A percentile compares a stretch with the other conserved stretches of the same genome.
Conservation (phyloP, 257 asterid species). For the Lycium ferocissimum region DNA sequence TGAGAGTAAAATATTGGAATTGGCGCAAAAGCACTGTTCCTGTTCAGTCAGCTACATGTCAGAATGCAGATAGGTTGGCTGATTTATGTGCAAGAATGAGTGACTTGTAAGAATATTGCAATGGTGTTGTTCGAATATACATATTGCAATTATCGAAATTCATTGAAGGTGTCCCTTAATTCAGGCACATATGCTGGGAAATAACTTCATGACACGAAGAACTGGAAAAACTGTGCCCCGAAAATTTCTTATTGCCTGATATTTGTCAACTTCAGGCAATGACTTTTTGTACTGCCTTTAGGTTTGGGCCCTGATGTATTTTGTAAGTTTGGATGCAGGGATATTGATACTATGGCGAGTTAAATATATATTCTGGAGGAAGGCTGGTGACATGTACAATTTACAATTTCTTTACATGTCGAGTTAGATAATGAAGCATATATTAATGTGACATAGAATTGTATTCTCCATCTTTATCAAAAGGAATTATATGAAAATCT, state of each 20-base stretch:
- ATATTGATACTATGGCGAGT: background rate
- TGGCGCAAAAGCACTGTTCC: slow-evolving; percentile 68
- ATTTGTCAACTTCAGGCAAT: background rate
- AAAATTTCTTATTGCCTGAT: background rate
- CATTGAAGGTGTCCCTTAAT: background rate
- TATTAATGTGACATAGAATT: background rate
- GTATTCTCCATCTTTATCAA: background rate
- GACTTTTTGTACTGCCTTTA: background rate
- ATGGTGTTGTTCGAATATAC: background rate
- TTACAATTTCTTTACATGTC: background rate
- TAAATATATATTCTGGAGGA: background rate
- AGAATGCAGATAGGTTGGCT: slow-evolving; percentile 34
- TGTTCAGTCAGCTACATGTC: slow-evolving; percentile 34
- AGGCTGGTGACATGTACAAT: background rate
- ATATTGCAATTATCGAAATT: background rate
- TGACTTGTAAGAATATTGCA: background rate
- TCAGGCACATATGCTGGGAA: background rate
- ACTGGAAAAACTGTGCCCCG: background rate
- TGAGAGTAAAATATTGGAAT: slow-evolving; percentile 84
- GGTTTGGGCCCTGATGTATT: background rate
- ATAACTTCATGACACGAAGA: slow-evolving; percentile 1
- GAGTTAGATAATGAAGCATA: background rate
- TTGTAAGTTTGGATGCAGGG: background rate
- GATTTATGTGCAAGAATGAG: slow-evolving; percentile 13
- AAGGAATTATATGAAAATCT: background rate